A percentile compares a stretch with the other conserved stretches of the same genome.
These are phyloP conservation scores for Sugiyamaella novakii DNA, from an alignment of 1,139 yeast genomes.

Conservation along the genomic window DNA sequence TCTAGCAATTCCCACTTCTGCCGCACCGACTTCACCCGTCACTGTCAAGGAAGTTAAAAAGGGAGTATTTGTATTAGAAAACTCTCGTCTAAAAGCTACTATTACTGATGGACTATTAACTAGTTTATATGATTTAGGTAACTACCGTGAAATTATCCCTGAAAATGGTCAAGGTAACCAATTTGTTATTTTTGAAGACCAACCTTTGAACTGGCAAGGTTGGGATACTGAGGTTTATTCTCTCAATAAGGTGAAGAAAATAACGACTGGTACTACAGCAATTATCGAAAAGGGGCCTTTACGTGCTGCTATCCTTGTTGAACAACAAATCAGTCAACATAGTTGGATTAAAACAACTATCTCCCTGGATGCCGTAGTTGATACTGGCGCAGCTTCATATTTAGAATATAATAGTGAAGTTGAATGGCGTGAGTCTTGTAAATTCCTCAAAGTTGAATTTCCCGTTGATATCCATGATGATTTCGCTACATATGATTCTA, in stretches of 20 bases:
- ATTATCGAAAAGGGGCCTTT: conserved; percentile 58
- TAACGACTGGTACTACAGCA: conserved; percentile 41
- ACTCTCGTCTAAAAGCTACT: conserved; percentile 60
- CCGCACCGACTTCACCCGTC: conserved; percentile 17
- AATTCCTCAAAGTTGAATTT: conserved; percentile 90
- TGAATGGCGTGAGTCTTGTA: conserved; percentile 83
- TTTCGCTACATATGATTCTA: conserved; percentile 85
- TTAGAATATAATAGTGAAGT: conserved; percentile 66
- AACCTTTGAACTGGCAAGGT: conserved; percentile 89
- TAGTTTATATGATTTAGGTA: conserved; percentile 61
- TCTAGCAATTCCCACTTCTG: conserved; percentile 24
- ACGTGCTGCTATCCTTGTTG: conserved; percentile 59
- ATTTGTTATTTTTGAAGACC: conserved; percentile 79
- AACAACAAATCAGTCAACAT: conserved; percentile 56
- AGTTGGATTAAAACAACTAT: conserved; percentile 70
- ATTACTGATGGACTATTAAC: conserved; percentile 63
- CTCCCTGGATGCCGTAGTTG: conserved; percentile 60
- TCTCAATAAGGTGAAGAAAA: conserved; percentile 62
- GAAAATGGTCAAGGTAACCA: conserved; percentile 67
- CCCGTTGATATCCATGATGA: conserved; percentile 83
- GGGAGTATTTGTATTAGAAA: conserved; percentile 53
- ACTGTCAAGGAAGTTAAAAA: conserved; percentile 45
- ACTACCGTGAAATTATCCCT: conserved; percentile 68
- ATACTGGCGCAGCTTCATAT: conserved; percentile 37
- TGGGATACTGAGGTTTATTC: conserved; percentile 97